A percentile compares a stretch with the other conserved stretches of the same genome.
phyloP scores from a whole-genome alignment of 2,329 filamentous ascomycete genomes.

The Trichophaea hybrida region DNA sequence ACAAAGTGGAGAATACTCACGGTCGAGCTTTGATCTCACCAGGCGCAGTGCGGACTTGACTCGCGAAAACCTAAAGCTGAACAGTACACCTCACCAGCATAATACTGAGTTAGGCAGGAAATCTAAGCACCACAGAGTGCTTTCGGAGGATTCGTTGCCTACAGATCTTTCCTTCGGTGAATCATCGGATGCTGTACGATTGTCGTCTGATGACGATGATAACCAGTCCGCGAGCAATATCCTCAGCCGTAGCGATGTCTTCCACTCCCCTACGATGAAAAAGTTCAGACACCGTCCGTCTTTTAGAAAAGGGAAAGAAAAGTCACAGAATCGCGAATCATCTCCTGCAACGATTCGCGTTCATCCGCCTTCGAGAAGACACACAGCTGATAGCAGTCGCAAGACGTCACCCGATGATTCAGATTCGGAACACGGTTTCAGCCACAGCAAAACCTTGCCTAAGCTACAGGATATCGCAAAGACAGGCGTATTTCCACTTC shows the following conservation, averaged over 20 bases:
- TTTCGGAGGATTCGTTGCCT: conserved; percentile 16
- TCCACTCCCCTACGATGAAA: conserved; percentile 59
- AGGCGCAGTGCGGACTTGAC: conserved; percentile 30
- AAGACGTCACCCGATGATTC: conserved; percentile 28
- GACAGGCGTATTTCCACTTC: conserved; percentile 60
- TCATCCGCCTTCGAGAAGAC: conserved; percentile 27
- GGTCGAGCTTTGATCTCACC: conserved; percentile 41
- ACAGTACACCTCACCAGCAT: conserved; percentile 38
- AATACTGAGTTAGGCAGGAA: conserved; percentile 49
- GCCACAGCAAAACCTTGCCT: conserved; percentile 27
- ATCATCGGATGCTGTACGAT: conserved; percentile 51
- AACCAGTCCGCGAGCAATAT: conserved; percentile 81
- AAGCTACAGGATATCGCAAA: conserved; percentile 45
- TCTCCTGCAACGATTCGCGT: conserved; percentile 23
- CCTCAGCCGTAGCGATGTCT: conserved; percentile 71
- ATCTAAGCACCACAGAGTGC: conserved; percentile 34
- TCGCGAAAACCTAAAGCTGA: conserved; percentile 29
- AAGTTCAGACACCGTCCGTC: conserved; percentile 11
- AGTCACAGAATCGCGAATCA: not conserved
- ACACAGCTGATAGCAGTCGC: conserved; percentile 18
- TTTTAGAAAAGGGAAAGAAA: conserved; percentile 11
- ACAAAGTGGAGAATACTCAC: conserved; percentile 40
- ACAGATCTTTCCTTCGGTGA: conserved; percentile 23
- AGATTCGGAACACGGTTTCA: conserved; percentile 28
- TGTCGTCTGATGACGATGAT: conserved; percentile 56